Conservation (phyloP, 495 filamentous ascomycete genomes). For the Podospora pseudopauciseta region DNA sequence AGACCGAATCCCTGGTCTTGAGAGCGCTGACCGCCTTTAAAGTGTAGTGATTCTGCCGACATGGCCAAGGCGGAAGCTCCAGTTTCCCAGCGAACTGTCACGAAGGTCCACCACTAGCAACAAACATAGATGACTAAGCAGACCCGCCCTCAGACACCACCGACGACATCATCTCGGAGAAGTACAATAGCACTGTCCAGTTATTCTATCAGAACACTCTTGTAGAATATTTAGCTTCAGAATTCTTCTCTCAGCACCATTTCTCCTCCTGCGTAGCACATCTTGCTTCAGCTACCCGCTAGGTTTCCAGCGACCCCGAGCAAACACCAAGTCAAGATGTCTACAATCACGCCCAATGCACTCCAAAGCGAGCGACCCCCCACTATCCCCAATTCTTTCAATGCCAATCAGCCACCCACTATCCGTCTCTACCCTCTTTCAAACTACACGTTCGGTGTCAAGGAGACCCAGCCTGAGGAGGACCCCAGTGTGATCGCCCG, state of each 20-base stretch:
- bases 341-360: conserved; percentile 64
- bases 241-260: neutral
- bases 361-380: conserved; percentile 75
- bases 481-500: conserved; percentile 92
- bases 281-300: neutral
- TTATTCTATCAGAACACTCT: neutral
- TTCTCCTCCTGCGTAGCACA: neutral
- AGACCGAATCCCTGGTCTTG: neutral
- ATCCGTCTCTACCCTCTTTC: conserved; percentile 93
- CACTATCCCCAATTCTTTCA: conserved; percentile 75
- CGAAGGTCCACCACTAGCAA: neutral
- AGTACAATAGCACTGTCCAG: neutral
- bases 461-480: conserved; percentile 96
- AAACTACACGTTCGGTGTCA: conserved; percentile 98
- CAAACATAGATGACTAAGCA: neutral
- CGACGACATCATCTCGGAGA: neutral
- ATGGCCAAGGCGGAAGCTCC: neutral
- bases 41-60: neutral
- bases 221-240: neutral
- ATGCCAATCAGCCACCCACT: conserved; percentile 80
- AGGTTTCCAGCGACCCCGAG: neutral
- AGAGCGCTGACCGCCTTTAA: neutral
- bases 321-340: conserved; percentile 52
- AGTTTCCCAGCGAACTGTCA: neutral
- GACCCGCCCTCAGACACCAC: neutral